Conservation (phyloP, 148 eudicot species). For the Diospyros lotus region DNA sequence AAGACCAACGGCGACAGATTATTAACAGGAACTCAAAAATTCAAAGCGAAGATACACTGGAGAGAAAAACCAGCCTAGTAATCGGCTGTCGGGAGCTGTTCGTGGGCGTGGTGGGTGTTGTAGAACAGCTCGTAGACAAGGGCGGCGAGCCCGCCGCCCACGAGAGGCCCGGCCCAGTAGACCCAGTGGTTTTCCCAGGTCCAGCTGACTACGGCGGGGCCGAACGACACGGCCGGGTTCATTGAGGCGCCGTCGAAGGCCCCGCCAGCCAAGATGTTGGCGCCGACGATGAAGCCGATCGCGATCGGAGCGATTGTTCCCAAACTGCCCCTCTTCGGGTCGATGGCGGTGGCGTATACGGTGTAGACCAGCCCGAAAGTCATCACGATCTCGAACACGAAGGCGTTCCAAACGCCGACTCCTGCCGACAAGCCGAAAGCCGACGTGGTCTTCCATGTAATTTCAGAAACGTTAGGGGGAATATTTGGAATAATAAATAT, state of each 20-base stretch:
- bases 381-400: constrained; percentile 54
- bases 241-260: constrained; percentile 59
- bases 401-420: constrained; percentile 40
- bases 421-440: constrained; percentile 34
- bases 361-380: constrained; percentile 67
- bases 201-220: constrained; percentile 58
- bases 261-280: constrained; percentile 56
- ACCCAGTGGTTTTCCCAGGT: constrained; percentile 53
- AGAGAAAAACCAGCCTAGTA: constrained; percentile 11
- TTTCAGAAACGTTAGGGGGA: too few relatives aligned
- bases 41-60: background rate
- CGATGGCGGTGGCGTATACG: constrained; percentile 61
- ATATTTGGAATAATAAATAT: background rate
- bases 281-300: constrained; percentile 55
- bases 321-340: constrained; percentile 47
- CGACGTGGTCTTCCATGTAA: constrained; percentile 29
- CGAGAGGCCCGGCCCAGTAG: constrained; percentile 55
- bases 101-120: constrained; percentile 30
- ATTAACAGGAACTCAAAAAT: background rate
- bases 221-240: constrained; percentile 66
- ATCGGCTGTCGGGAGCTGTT: constrained; percentile 25
- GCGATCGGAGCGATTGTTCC: constrained; percentile 57
- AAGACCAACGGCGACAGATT: constrained; percentile 10
- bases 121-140: constrained; percentile 43
- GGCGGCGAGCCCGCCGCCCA: constrained; percentile 51